Percentiles rank a stretch among this genome's conserved stretches.
phyloP scores from a whole-genome alignment of 2,329 filamentous ascomycete genomes.

The Verticillium tricorpus region DNA sequence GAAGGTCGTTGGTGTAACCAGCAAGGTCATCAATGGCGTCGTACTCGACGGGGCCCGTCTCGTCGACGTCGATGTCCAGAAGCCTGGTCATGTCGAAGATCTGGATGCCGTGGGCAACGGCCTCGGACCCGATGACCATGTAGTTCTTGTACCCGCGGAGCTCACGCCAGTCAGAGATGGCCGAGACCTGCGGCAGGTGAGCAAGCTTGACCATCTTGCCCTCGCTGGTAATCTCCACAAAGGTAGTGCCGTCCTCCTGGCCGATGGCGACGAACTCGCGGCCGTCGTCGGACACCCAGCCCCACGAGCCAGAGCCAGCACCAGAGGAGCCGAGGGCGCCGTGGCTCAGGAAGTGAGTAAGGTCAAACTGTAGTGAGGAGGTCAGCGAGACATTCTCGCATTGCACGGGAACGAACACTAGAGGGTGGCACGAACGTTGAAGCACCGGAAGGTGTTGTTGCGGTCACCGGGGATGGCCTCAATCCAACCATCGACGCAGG shows the following conservation, averaged over 20 bases:
- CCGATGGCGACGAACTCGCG: conserved; percentile 41
- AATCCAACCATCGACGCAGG: conserved; percentile 37
- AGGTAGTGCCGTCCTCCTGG: conserved; percentile 39
- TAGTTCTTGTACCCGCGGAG: conserved; percentile 30
- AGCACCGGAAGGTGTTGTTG: conserved; percentile 43
- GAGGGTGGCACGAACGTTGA: conserved; percentile 27
- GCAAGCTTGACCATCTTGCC: conserved; percentile 38
- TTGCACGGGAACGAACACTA: background rate
- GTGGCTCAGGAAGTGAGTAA: conserved; percentile 52
- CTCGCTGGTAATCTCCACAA: conserved; percentile 35
- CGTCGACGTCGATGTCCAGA: conserved; percentile 36
- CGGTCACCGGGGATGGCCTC: conserved; percentile 38
- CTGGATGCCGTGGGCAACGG: conserved; percentile 49
- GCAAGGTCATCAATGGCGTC: conserved; percentile 23
- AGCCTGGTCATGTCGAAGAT: conserved; percentile 58
- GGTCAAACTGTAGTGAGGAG: conserved; percentile 25
- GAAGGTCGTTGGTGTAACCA: conserved; percentile 25
- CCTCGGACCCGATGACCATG: conserved; percentile 33
- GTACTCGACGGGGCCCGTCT: conserved; percentile 26
- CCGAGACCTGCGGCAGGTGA: conserved; percentile 22
- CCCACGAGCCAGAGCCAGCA: conserved; percentile 36
- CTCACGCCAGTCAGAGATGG: conserved; percentile 24
- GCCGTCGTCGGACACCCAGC: conserved; percentile 41
- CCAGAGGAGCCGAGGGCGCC: conserved; percentile 42
- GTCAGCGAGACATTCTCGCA: background rate